Percentiles rank a stretch among this genome's conserved stretches.
phyloP scores from a whole-genome alignment of 2,329 filamentous ascomycete genomes.

The Fonsecaea multimorphosa region DNA sequence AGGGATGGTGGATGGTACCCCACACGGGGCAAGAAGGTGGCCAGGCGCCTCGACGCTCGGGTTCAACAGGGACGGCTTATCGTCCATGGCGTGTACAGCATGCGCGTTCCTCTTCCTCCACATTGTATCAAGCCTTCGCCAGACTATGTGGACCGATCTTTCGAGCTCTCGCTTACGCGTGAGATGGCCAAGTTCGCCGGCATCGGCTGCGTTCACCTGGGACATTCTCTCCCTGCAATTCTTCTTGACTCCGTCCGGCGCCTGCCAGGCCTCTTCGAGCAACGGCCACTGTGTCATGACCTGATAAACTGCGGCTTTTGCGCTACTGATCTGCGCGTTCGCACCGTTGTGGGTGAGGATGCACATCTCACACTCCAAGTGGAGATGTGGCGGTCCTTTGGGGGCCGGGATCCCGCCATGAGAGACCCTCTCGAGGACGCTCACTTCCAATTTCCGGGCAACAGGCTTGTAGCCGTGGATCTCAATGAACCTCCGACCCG shows the following conservation, averaged over 20 bases:
- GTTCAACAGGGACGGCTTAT: background rate
- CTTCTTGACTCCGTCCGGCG: background rate
- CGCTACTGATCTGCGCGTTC: background rate
- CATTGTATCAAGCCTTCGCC: too few species aligned
- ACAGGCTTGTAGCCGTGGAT: background rate
- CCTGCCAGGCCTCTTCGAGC: background rate
- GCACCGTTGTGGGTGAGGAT: background rate
- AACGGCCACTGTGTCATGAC: background rate
- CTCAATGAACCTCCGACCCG: background rate
- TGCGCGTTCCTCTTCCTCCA: background rate
- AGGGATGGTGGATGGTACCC: background rate
- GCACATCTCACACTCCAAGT: background rate
- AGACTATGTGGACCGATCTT: background rate
- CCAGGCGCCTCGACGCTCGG: background rate
- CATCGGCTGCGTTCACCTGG: conserved; percentile 1
- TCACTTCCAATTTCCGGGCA: background rate
- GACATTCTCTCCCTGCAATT: background rate
- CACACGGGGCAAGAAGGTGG: background rate
- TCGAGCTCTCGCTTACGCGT: background rate
- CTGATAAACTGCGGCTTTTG: background rate
- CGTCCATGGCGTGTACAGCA: background rate
- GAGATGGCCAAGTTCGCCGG: background rate
- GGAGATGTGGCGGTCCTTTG: background rate
- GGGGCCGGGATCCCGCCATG: background rate
- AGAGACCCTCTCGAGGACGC: background rate